Evolutionary conservation across 208 protist species (phyloP).

Genomic region (Trichomonas vaginalis): DNA sequence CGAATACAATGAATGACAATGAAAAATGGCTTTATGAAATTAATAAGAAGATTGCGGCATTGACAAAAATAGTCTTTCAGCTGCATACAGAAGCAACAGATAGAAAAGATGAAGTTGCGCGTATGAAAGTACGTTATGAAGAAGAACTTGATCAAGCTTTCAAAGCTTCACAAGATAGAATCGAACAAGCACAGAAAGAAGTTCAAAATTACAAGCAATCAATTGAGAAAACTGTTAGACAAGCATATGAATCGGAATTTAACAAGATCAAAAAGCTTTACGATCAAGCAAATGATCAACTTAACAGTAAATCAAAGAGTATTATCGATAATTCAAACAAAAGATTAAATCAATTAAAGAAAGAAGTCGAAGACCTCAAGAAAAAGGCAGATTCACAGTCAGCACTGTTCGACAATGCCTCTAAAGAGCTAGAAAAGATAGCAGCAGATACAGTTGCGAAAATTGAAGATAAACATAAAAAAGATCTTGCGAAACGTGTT

Average conservation of each 20-base stretch:
- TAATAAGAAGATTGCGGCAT: background rate
- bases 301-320: background rate
- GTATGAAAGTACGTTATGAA: background rate
- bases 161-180: background rate
- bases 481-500: background rate
- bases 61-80: background rate
- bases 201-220: background rate
- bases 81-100: background rate
- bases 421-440: background rate
- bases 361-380: background rate
- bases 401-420: background rate
- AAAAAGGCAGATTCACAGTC: background rate
- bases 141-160: background rate
- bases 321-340: background rate
- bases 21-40: background rate
- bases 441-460: background rate
- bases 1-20: background rate
- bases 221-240: background rate
- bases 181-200: background rate
- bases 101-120: background rate
- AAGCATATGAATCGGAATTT: constrained; percentile 12
- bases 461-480: background rate
- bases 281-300: background rate
- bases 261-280: background rate
- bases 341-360: background rate